Evolutionary conservation across 306 rosid species (phyloP), one percentile per base, ranked within the genome.

Genomic region (Dryas drummondii): DNA sequence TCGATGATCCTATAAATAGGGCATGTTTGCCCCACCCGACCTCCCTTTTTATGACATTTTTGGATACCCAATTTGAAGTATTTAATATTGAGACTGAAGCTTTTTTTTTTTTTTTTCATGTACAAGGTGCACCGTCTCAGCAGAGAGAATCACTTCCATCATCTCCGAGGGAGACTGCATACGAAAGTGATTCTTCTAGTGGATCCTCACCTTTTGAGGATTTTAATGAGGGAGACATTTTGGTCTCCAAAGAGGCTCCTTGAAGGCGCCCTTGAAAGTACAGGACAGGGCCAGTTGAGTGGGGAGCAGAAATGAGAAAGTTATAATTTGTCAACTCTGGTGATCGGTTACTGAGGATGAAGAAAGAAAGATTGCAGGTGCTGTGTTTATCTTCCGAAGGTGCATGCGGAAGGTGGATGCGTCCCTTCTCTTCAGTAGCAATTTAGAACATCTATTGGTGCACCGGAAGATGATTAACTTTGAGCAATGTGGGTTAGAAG

Each of bases 201-300:
- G 99, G 89, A 68, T 86, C 97, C 78, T 94, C 96, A 10, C 92
- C 99, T 59, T 90, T 86, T 6, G 99, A 92, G 80, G 99, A 94
- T 82, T 91, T 91, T 78, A 84, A 86, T 26, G 98, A 91, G 68
- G 88, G 84, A 83, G 79, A 49, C 68, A 13, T 56, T 55, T 46
- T 66, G 69, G 46, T 67, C 15, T 40, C 70, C 41, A 19, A 59
- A 41, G 66, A 55, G 73, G 67, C 65, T 74, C 68, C 72, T 37
- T 54, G 68, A 73, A 73, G 7, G 57, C 27, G 4, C 9, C 55
- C 5, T 41, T 17, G 64, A 49, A 44, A 53, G 26, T 55, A 42
- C 63, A 37, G 32, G 62, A 46, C 14, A 9, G n/a, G 32, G 6
- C 51, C 75, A 58, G 75, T 72, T 19, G 60, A 78, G 73, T 22